These are phyloP conservation scores for Aspergillus sp. DNA, from an alignment of 2,329 filamentous ascomycete species.

Conservation along the genomic window DNA sequence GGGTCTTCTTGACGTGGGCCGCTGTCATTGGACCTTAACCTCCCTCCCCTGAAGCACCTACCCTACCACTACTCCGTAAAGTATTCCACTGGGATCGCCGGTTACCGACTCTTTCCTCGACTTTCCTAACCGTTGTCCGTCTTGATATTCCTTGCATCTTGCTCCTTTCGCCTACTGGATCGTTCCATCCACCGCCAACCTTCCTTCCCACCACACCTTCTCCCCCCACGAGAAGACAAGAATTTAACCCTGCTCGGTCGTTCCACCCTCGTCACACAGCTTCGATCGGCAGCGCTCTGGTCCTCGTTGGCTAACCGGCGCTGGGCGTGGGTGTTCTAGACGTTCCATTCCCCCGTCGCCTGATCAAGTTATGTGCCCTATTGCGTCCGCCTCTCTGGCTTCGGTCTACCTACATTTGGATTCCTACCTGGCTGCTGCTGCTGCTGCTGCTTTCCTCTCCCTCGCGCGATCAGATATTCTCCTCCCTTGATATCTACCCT, in stretches of 20 bases:
- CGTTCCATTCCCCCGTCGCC: conserved; percentile 22
- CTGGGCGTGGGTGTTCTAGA: conserved; percentile 22
- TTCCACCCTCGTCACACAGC: conserved; percentile 1
- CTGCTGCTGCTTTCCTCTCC: not conserved
- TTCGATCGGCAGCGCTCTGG: conserved; percentile 8
- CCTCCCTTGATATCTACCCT: conserved; percentile 8
- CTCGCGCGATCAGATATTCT: not conserved
- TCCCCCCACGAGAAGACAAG: not conserved
- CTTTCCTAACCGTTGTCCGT: not conserved
- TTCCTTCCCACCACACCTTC: not conserved
- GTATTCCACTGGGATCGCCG: not conserved
- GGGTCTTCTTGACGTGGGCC: conserved; percentile 23
- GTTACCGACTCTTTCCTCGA: conserved; percentile 4
- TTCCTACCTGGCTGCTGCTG: conserved; percentile 6
- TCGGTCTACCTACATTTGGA: conserved; percentile 16
- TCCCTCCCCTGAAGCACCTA: conserved; percentile 15
- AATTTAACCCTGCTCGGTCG: not conserved
- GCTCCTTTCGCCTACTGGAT: conserved; percentile 4
- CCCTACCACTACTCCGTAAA: not conserved
- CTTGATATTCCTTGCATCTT: conserved; percentile 12
- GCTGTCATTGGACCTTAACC: conserved; percentile 21
- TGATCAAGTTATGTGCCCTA: conserved; percentile 21
- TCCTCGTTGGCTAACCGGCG: conserved; percentile 1
- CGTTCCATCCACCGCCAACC: conserved; percentile 1
- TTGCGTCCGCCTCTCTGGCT: conserved; percentile 13